Base-by-base conservation (phyloP, 2,329 filamentous ascomycete genomes). In the Ophiostoma sp. region DNA sequence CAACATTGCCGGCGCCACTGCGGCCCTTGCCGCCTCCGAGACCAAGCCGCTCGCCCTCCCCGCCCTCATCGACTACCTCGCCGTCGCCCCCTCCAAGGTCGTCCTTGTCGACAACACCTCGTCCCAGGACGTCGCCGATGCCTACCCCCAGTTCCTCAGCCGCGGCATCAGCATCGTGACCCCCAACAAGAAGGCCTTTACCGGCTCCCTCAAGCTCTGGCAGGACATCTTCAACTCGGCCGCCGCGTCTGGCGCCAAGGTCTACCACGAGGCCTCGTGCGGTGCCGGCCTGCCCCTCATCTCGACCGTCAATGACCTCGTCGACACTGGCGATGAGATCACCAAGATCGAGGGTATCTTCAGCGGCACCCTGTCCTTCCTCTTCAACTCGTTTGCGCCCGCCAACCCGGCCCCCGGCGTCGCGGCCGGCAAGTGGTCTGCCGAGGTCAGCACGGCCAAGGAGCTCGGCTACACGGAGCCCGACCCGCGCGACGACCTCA, bases 121-220 rank as follows among this genome's bases (percentile, higher is more conserved):
- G 79, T 93, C 92, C 73, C 89, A 94, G 74, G 88, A 90, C 72
- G 84, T 99, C 42, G 95, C 94, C 65, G 86, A 91, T 70, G 81
- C 86, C 42, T 99, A 99, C 79, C 93, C 95, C 0, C 78, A 85
- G 64, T 91, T 96, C 78, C 82, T 99, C 70, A 84, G 86, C 75
- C 86, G 87, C 72, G 94, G 93, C 12, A 89, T 99, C 78, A 94
- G 88, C 78, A 87, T 99, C 74, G 92, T 98, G 41, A 99, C 95
- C 0, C 93, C 95, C 60, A 99, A 98, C 84, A 99, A 99, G 83
- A 99, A 99, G 81, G 94, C 91, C 14, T 99, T 99, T 80, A 96
- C 92, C 0, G 88, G 90, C 69, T 87, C 86, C 63, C 88, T 91
- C 75, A 83, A 87, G 73, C 82, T 97, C 68, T 99, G 94, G 93